Evolutionary conservation across 2,329 filamentous ascomycete genomes (phyloP).

Genomic region (Aspergillus pseudoglaucus): DNA sequence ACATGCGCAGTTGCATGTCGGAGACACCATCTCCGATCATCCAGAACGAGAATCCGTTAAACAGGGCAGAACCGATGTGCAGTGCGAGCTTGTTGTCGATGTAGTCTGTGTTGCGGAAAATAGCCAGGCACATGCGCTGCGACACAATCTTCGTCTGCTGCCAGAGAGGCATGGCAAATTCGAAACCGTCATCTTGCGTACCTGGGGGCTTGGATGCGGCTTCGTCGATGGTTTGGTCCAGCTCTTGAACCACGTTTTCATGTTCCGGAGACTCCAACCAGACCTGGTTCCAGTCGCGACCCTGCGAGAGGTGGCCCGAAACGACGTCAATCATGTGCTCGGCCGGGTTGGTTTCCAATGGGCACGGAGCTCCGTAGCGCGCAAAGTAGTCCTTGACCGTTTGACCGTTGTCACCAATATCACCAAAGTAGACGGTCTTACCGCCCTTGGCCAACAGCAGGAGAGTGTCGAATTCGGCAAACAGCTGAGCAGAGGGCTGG

Average conservation of each 20-base stretch:
- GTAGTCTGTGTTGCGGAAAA: conserved; percentile 63
- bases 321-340: conserved; percentile 50
- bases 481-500: conserved; percentile 60
- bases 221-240: conserved; percentile 54
- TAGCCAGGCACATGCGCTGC: conserved; percentile 57
- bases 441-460: conserved; percentile 60
- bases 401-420: conserved; percentile 58
- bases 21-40: conserved; percentile 56
- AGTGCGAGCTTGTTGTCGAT: conserved; percentile 57
- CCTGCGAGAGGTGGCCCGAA: conserved; percentile 45
- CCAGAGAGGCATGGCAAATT: conserved; percentile 60
- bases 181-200: conserved; percentile 40
- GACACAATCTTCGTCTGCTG: conserved; percentile 60
- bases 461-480: conserved; percentile 65
- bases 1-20: conserved; percentile 67
- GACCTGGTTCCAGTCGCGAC: conserved; percentile 64
- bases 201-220: conserved; percentile 37
- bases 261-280: conserved; percentile 62
- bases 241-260: conserved; percentile 52
- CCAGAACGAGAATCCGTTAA: conserved; percentile 57
- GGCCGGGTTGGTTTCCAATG: conserved; percentile 54
- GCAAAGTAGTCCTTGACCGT: conserved; percentile 62
- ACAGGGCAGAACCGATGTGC: conserved; percentile 45
- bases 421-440: conserved; percentile 66
- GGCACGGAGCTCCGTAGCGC: conserved; percentile 57